These are phyloP conservation scores for Lecanosticta acicola DNA, from an alignment of 2,329 filamentous ascomycete genomes.

Conservation along the genomic window DNA sequence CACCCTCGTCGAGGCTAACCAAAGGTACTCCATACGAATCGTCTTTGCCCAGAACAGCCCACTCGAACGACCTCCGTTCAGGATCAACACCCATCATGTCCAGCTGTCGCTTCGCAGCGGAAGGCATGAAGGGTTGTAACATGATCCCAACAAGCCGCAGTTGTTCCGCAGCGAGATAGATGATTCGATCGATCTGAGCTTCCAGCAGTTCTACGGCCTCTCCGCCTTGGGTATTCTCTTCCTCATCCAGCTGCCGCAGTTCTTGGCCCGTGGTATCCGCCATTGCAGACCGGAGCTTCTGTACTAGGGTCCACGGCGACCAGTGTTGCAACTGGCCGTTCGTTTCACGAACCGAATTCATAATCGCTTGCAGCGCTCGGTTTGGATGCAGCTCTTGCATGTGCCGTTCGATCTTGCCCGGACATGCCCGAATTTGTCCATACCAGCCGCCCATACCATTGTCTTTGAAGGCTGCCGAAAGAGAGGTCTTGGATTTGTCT, in stretches of 20 bases:
- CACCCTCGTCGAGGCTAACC: slow-evolving; percentile 39
- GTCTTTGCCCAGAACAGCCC: slow-evolving; percentile 61
- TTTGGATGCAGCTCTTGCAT: slow-evolving; percentile 63
- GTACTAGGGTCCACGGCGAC: slow-evolving; percentile 62
- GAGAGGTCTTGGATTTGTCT: background rate
- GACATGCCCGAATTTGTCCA: slow-evolving; percentile 29
- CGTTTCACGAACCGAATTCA: slow-evolving; percentile 56
- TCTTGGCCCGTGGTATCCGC: slow-evolving; percentile 30
- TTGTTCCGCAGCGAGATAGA: slow-evolving; percentile 70
- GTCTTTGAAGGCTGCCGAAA: no score
- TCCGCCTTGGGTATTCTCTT: slow-evolving; percentile 16
- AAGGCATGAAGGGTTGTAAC: slow-evolving; percentile 85
- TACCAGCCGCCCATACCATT: no score
- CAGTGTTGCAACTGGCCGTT: slow-evolving; percentile 62
- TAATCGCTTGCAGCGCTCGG: slow-evolving; percentile 60
- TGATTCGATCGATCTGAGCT: slow-evolving; percentile 49
- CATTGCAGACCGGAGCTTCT: slow-evolving; percentile 23
- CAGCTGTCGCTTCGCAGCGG: slow-evolving; percentile 65
- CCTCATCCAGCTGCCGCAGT: slow-evolving; percentile 12
- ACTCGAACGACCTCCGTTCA: slow-evolving; percentile 56
- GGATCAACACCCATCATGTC: slow-evolving; percentile 68
- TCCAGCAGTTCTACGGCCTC: slow-evolving; percentile 28
- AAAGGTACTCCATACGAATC: slow-evolving; percentile 57
- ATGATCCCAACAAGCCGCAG: slow-evolving; percentile 76
- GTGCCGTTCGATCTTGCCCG: slow-evolving; percentile 41